Base-by-base conservation (phyloP, 2,329 filamentous ascomycete genomes). In the Clarireedia hainanense region DNA sequence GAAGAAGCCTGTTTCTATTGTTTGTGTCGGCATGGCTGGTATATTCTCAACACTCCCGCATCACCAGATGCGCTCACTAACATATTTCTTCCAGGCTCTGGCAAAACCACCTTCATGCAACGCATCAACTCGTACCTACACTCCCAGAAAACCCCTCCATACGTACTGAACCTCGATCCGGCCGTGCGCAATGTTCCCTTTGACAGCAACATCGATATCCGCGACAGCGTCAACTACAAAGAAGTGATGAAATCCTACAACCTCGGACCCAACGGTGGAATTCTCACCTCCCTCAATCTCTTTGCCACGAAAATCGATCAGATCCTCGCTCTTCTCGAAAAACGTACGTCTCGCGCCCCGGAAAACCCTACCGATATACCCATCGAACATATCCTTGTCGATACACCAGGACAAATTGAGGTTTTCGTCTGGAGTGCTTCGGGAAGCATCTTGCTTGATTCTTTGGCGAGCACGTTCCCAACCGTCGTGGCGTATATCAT, bases 101-200 rank as follows among this genome's bases (percentile, higher is more conserved):
- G 94, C 67, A 99, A 99, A 77, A 99, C 94, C n/a, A 99, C 95
- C 0, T 99, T 99, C 70, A 97, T 99, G 92, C 92, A 97, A 71
- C 85, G 94, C 67, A 94, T 99, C 67, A 96, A 96, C 71, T 87
- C 92, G 0, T 81, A 99, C 70, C 84, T 99, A 3, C 92, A 97
- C 69, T 80, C 80, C 5, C 81, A 91, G 67, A 83, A 86, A 57
- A 81, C 85, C 17, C 85, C 90, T 1, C 94, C 95, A 4, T 99
- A 99, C 71, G 91, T 97, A 57, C 84, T 99, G 69, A 99, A 99
- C 72, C 86, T 99, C 60, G 94, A 99, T 69, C 94, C 94, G 1
- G 94, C 95, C 42, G 94, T 99, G 7, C 81, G 91, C 67, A 89
- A 86, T 63, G 88, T 96, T 6, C 94, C 95, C 3, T 99, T 96